These are phyloP conservation scores for Gamsiella multidivaricata DNA, from an alignment of 192 early-diverging fungal genomes.

Conservation along the genomic window DNA sequence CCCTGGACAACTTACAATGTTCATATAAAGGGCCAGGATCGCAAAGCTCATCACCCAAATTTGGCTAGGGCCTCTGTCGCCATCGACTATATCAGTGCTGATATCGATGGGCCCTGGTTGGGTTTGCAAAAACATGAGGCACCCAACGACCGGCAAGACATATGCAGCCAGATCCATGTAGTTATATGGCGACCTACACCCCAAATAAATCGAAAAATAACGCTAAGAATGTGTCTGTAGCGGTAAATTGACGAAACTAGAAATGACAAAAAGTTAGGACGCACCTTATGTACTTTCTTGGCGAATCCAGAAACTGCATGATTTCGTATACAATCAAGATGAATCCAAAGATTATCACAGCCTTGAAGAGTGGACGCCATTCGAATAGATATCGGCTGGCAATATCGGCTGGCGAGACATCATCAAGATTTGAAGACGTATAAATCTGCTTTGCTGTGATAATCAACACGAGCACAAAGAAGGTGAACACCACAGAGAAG, in stretches of 20 bases:
- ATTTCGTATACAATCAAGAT: constrained; percentile 12
- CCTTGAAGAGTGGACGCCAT: constrained; percentile 10
- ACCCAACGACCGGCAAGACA: constrained; percentile 1
- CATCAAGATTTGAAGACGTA: background rate
- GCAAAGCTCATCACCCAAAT: constrained; percentile 31
- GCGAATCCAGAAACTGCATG: constrained; percentile 1
- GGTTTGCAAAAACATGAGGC: constrained; percentile 4
- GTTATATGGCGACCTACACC: constrained; percentile 28
- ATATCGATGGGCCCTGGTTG: background rate
- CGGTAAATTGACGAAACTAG: background rate
- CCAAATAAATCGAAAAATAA: background rate
- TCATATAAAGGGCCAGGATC: constrained; percentile 25
- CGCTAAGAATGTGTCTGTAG: background rate
- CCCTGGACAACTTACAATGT: constrained; percentile 30
- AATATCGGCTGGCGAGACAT: background rate
- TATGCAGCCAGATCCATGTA: constrained; percentile 19
- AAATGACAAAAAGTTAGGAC: background rate
- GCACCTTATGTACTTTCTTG: constrained; percentile 26
- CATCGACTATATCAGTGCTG: background rate
- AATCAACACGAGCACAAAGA: constrained; percentile 8
- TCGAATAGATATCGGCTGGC: background rate
- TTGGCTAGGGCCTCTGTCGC: constrained; percentile 10
- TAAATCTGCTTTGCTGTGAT: constrained; percentile 22
- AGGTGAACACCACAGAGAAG: constrained; percentile 9
- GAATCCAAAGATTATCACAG: constrained; percentile 1